These are phyloP conservation scores for Lipomyces anomalus DNA, from an alignment of 805 yeast genomes.

Conservation along the genomic window DNA sequence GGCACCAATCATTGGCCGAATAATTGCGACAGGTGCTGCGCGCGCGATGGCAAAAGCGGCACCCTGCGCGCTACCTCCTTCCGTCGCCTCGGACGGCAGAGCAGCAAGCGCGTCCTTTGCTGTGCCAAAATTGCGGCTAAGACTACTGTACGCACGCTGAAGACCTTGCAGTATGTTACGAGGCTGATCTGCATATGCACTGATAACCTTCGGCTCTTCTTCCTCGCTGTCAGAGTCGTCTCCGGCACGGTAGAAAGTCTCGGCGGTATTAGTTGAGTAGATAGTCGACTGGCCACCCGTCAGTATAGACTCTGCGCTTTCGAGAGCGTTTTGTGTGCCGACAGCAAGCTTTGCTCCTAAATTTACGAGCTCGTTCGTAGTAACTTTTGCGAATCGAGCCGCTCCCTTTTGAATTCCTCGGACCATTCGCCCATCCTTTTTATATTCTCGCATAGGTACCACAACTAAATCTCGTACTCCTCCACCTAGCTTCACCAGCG, in stretches of 20 bases:
- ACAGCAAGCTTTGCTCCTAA: conserved; percentile 81
- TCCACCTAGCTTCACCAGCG: conserved; percentile 69
- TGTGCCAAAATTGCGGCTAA: conserved; percentile 59
- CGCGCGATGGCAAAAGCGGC: conserved; percentile 63
- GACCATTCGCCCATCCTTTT: conserved; percentile 62
- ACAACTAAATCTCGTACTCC: conserved; percentile 70
- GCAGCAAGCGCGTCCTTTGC: conserved; percentile 59
- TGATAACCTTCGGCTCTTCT: conserved; percentile 42
- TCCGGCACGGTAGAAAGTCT: conserved; percentile 6
- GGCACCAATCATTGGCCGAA: conserved; percentile 86
- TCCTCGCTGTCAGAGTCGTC: conserved; percentile 33
- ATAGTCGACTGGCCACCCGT: conserved; percentile 51
- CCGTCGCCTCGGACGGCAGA: conserved; percentile 57
- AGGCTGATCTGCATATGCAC: conserved; percentile 85
- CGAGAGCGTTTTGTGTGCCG: conserved; percentile 78
- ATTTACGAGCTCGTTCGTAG: conserved; percentile 73
- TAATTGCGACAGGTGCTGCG: conserved; percentile 72
- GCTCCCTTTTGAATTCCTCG: conserved; percentile 74
- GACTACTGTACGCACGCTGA: conserved; percentile 62
- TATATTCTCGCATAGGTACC: conserved; percentile 69
- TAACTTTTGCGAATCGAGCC: conserved; percentile 61
- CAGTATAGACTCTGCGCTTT: conserved; percentile 70
- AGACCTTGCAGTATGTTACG: conserved; percentile 63
- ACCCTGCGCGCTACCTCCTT: conserved; percentile 58
- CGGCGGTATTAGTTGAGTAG: conserved; percentile 6